Percentiles rank a stretch among this genome's conserved stretches.
Conservation (phyloP, 2,329 filamentous ascomycete genomes). For the Reticulascus tulasneorum region DNA sequence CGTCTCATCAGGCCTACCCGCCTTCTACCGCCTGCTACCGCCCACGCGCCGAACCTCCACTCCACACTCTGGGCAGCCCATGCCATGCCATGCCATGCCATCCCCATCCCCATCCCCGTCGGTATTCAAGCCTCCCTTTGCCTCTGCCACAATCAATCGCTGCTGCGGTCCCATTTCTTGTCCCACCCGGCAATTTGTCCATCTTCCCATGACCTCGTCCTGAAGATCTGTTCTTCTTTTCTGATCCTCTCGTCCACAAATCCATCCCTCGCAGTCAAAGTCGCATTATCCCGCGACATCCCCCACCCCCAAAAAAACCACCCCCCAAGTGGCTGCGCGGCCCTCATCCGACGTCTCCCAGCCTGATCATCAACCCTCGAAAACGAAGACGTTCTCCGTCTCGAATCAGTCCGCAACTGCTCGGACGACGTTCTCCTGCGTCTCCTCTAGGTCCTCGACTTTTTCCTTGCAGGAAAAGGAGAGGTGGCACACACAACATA, state of each 20-base stretch:
- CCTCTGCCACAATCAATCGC: conserved; percentile 10
- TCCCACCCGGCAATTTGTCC: no score
- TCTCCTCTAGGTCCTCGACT: conserved; percentile 4
- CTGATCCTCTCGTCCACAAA: no score
- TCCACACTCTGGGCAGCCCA: neutral
- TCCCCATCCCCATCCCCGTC: conserved; percentile 8
- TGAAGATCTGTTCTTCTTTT: no score
- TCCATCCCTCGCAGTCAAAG: no score
- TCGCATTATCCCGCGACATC: no score
- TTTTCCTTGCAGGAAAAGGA: neutral
- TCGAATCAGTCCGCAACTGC: no score
- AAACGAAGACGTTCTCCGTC: no score
- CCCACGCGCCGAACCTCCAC: neutral
- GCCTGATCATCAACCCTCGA: no score
- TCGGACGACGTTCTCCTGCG: conserved; percentile 3
- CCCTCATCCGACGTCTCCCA: no score
- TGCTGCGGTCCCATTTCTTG: conserved; percentile 6
- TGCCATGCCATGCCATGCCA: neutral
- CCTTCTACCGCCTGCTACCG: neutral
- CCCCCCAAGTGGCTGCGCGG: no score
- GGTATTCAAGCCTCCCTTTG: conserved; percentile 14
- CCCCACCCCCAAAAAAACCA: no score
- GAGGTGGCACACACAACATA: conserved; percentile 4
- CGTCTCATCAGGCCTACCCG: neutral
- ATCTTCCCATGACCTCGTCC: no score